A percentile compares a stretch with the other conserved stretches of the same genome.
Conservation (phyloP, 1,284 basidiomycete genomes). For the Gymnopus androsaceus region DNA sequence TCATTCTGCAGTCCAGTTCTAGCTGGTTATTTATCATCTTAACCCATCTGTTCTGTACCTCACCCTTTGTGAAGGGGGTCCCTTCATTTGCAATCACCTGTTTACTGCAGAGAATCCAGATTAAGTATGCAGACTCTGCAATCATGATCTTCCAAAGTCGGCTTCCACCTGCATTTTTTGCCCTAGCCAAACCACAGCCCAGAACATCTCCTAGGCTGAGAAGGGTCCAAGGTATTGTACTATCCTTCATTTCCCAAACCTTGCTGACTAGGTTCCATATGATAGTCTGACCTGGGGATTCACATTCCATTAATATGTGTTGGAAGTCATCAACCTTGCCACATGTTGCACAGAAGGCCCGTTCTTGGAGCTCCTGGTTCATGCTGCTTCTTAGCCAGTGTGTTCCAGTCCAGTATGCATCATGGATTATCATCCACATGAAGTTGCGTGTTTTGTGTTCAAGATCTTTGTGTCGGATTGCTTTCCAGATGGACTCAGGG, state of each 20-base stretch:
- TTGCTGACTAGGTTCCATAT: conserved; percentile 24
- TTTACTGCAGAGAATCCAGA: conserved; percentile 4
- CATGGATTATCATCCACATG: conserved; percentile 30
- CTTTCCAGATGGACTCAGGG: conserved; percentile 13
- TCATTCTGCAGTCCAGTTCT: conserved; percentile 2
- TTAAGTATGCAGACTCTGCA: neutral
- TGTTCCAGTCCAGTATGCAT: conserved; percentile 24
- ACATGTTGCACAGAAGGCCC: conserved; percentile 25
- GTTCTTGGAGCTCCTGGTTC: conserved; percentile 16
- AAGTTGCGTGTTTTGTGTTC: conserved; percentile 21
- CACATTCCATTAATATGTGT: conserved; percentile 30
- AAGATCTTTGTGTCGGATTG: conserved; percentile 20
- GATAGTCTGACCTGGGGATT: conserved; percentile 16
- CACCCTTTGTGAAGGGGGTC: conserved; percentile 14
- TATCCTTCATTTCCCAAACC: conserved; percentile 14
- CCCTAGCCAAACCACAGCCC: conserved; percentile 9
- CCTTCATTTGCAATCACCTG: neutral
- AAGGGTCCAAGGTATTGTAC: neutral
- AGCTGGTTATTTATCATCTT: conserved; percentile 2
- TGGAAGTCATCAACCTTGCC: conserved; percentile 24
- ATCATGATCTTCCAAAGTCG: neutral
- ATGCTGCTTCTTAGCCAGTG: conserved; percentile 22
- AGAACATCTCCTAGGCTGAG: conserved; percentile 12
- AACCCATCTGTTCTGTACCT: neutral
- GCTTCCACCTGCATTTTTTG: too few species aligned